Base-by-base conservation (phyloP, 2,329 filamentous ascomycete species). In the Cladophialophora carrionii region DNA sequence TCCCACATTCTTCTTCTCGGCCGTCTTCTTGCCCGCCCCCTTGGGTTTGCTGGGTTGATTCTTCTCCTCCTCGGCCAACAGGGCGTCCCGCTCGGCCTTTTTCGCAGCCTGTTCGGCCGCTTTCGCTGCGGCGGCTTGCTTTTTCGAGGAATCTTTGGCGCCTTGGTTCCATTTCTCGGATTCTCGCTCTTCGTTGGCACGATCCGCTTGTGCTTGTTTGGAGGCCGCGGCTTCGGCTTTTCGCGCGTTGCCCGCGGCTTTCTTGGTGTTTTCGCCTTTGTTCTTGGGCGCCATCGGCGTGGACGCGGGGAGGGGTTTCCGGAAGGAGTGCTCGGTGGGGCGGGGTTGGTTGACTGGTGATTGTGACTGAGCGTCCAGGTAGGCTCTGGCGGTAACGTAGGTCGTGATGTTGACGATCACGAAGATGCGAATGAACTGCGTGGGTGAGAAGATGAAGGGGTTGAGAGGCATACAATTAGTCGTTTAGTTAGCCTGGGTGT, bases 31-130 rank as follows among this genome's bases (percentile, higher is more conserved):
- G 71, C 89, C 88, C 8, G 75, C 75, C 52, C 76, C 77, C 79
- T 91, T 92, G 60, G 87, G 84, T 31, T 82, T 82, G 24, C 84
- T 78, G 71, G 87, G 82, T 73, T 85, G 79, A 72, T 85, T 80
- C 63, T 85, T 88, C 75, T 97, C 94, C 78, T 99, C 95, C 75
- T 90, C 92, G 63, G 87, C 88, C 43, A 92, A 80, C 26, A 93
- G 81, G 10, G 93, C 91, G 1, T 96, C 93, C 57, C 90, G 90
- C 76, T 98, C 95, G 58, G 93, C 94, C 80, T 96, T 98, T 80
- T 96, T 96, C 63, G 89, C 87, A 2, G 90, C 90, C 62, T 84
- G 85, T 75, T 96, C 91, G 62, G 89, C 90, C 72, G 90, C 92
- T 79, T 94, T 96, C 57, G 88, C 88, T 57, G 90, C 90, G 61